phyloP scores from a whole-genome alignment of 805 yeast species.

The Grigorovia jiainica region DNA sequence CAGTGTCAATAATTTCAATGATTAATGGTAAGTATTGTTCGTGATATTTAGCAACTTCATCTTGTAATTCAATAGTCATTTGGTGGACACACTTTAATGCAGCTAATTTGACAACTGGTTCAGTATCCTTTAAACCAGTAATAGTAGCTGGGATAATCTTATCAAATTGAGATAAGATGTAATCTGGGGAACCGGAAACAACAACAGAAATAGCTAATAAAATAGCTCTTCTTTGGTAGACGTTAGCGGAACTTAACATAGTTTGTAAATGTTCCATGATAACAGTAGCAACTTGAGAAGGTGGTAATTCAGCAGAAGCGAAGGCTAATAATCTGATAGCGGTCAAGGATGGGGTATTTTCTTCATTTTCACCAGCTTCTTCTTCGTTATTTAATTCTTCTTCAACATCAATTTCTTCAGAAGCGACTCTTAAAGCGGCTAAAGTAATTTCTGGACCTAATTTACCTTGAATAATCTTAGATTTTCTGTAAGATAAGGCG shows the following conservation, averaged over 20 bases:
- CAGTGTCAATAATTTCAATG: constrained; percentile 77
- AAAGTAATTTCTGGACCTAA: constrained; percentile 73
- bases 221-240: constrained; percentile 80
- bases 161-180: constrained; percentile 61
- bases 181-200: constrained; percentile 92
- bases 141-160: constrained; percentile 65
- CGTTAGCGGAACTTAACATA: constrained; percentile 52
- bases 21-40: constrained; percentile 75
- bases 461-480: constrained; percentile 69
- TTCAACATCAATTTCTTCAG: constrained; percentile 74
- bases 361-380: constrained; percentile 91
- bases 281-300: constrained; percentile 81
- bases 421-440: constrained; percentile 65
- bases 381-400: constrained; percentile 69
- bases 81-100: constrained; percentile 75
- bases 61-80: constrained; percentile 77
- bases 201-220: constrained; percentile 73
- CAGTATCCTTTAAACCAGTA: constrained; percentile 66
- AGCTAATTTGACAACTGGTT: constrained; percentile 70
- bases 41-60: constrained; percentile 74
- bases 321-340: constrained; percentile 74
- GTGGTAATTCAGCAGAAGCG: constrained; percentile 79
- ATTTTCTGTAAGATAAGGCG: constrained; percentile 68
- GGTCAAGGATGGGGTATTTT: constrained; percentile 64
- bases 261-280: constrained; percentile 55